These are phyloP conservation scores for Diplodia seriata DNA, from an alignment of 2,329 filamentous ascomycete species.

Conservation along the genomic window DNA sequence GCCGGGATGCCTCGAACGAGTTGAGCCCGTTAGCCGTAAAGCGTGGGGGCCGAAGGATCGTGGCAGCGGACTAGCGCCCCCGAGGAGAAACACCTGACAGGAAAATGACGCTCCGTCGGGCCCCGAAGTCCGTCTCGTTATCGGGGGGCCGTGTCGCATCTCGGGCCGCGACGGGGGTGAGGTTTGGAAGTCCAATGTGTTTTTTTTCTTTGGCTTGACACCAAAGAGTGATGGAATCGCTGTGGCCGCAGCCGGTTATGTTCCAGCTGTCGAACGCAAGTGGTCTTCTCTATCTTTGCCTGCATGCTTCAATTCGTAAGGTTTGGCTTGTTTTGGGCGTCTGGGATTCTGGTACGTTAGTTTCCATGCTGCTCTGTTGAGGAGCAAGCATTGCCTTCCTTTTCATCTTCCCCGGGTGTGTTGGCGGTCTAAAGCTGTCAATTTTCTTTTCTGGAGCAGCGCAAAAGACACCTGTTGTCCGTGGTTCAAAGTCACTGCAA, in stretches of 20 bases:
- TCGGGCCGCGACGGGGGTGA: not conserved
- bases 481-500: not conserved
- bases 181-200: not conserved
- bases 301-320: too few relatives aligned
- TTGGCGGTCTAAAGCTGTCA: not conserved
- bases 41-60: constrained; percentile 8
- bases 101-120: not conserved
- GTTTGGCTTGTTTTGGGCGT: too few relatives aligned
- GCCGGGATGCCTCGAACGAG: not conserved
- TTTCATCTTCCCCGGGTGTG: not conserved
- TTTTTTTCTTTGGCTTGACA: not conserved
- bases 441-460: not conserved
- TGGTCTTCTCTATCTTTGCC: too few relatives aligned
- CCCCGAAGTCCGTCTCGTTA: not conserved
- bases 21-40: not conserved
- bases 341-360: too few relatives aligned
- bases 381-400: too few relatives aligned
- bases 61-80: not conserved
- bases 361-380: too few relatives aligned
- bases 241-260: too few relatives aligned
- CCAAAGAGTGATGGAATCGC: too few relatives aligned
- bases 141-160: not conserved
- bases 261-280: too few relatives aligned
- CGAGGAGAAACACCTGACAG: not conserved
- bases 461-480: not conserved